Evolutionary conservation across 106 monocot species (phyloP), one percentile per base, ranked within the genome.

Genomic region (Xerophyta viscosa): DNA sequence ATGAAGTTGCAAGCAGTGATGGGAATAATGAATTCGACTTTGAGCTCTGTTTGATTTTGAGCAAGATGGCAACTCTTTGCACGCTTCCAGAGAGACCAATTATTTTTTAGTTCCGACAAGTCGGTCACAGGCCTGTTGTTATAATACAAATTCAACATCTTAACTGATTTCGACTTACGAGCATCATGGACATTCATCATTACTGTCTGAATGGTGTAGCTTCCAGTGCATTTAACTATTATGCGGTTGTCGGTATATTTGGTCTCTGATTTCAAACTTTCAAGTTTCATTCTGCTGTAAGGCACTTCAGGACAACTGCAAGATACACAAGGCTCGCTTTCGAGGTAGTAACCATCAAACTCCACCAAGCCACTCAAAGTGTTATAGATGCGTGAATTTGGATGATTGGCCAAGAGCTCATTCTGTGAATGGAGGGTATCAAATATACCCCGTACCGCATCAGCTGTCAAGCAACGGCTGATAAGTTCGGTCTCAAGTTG

Each of bases 1-100:
- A 98, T 98, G 63, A 98, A 86, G 69, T 98, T 98, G 69, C 98
- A 98, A 39, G 98, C 98, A 64, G 90, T 90, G 51, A 98, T 98
- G 21, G 98, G 90, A 31, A 98, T 98, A n/a, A 86, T 72, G 58
- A 98, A 98, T 27, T 98, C 98, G 27, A 98, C 90, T 72, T 98
- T 98, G 43, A 98, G 66, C 61, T 98, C 98, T 41, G 98, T 98
- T 58, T 98, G 98, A 64, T 86, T 98, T 37, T 77, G 78, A 44
- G 69, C 63, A 67, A 98, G 82, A 83, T 86, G 90, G 56, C 98
- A 98, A 53, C 77, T 90, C 58, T 98, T 98, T 27, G 98, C 98
- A 68, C 90, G 90, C 64, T 90, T 98, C 98, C 98, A 98, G 22
- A 98, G 54, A 2, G 82, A 77, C 98, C 98, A 98, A 69, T 90